Evolutionary conservation across 2,329 filamentous ascomycete species (phyloP), one percentile per base, ranked within the genome.

Genomic region (Teratosphaeria gauchensis): DNA sequence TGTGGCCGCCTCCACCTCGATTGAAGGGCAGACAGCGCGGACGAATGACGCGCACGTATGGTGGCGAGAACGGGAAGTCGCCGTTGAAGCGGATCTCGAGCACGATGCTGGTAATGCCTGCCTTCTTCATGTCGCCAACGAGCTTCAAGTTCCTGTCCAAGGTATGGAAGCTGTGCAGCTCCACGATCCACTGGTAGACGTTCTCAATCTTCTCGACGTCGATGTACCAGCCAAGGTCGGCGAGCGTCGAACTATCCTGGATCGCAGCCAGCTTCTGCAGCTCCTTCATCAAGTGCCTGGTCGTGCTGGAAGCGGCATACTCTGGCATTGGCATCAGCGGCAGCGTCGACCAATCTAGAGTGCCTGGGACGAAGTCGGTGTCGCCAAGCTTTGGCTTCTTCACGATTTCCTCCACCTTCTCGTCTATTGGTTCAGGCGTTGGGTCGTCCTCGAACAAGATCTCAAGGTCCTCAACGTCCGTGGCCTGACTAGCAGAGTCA

Each of bases 181-280:
- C 89, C 5, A 95, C 85, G 59, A 95, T 90, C 91, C 91, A 95
- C 68, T 95, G 90, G 68, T 94, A 96, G 62, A 91, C 79, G 67
- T 92, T 95, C 24, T 76, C 81, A 42, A 92, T 77, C 55, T 83
- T 81, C 5, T 78, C 76, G 14, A 80, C 75, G 67, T 95, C 82
- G 58, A 95, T 85, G 68, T 90, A 90, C 90, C 91, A 96, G 16
- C 92, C 92, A 0, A 95, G 80, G 60, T 87, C 82, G 60, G 86
- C 80, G 1, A 83, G 70, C 16, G 52, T 32, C 0, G 80, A 83
- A 11, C 71, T 75, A 0, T 81, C 72, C 69, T 96, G 91, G 1
- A 85, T 72, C 59, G 82, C 82, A 35, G 88, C 74, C 0, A 92
- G 76, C 8, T 79, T 77, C 57, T 78, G 79, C 52, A 95, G 79